Evolutionary conservation across 2,329 filamentous ascomycete species (phyloP).

Genomic region (Aspergillus sclerotialis): DNA sequence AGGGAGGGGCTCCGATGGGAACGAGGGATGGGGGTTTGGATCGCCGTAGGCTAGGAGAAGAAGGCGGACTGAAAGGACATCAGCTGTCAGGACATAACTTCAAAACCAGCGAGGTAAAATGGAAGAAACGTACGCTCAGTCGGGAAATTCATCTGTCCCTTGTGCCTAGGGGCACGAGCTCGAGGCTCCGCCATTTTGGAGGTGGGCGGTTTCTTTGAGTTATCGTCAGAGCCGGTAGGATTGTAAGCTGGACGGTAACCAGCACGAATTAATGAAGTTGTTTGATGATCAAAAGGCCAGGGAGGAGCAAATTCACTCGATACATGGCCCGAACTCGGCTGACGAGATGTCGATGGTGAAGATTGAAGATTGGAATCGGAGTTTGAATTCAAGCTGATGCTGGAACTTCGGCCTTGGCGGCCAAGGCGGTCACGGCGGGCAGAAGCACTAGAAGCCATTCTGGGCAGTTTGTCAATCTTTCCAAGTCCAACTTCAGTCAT

Average conservation of each 20-base stretch:
- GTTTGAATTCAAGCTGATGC: no score
- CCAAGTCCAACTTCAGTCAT: no score
- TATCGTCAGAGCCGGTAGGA: slow-evolving; percentile 3
- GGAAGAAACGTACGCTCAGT: slow-evolving; percentile 60
- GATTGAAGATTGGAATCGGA: no score
- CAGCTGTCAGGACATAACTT: slow-evolving; percentile 1
- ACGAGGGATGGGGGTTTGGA: slow-evolving; percentile 49
- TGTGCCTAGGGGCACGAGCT: slow-evolving; percentile 70
- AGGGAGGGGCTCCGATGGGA: slow-evolving; percentile 68
- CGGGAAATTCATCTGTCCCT: slow-evolving; percentile 73
- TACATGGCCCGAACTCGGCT: slow-evolving; percentile 12
- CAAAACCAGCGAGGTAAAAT: neutral
- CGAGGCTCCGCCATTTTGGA: slow-evolving; percentile 61
- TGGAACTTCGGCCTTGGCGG: no score
- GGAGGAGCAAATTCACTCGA: slow-evolving; percentile 10
- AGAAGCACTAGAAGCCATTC: slow-evolving; percentile 10
- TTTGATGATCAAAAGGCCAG: slow-evolving; percentile 16
- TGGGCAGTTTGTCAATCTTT: slow-evolving; percentile 1
- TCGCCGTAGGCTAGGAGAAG: slow-evolving; percentile 41
- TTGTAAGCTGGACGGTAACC: slow-evolving; percentile 17
- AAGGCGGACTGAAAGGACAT: slow-evolving; percentile 25
- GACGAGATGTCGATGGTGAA: slow-evolving; percentile 2
- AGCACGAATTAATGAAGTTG: slow-evolving; percentile 15
- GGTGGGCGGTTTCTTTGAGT: slow-evolving; percentile 7
- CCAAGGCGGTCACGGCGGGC: slow-evolving; percentile 14